Base-by-base conservation (phyloP, 352 stramenopile genomes). In the Phytophthora nicotianae region DNA sequence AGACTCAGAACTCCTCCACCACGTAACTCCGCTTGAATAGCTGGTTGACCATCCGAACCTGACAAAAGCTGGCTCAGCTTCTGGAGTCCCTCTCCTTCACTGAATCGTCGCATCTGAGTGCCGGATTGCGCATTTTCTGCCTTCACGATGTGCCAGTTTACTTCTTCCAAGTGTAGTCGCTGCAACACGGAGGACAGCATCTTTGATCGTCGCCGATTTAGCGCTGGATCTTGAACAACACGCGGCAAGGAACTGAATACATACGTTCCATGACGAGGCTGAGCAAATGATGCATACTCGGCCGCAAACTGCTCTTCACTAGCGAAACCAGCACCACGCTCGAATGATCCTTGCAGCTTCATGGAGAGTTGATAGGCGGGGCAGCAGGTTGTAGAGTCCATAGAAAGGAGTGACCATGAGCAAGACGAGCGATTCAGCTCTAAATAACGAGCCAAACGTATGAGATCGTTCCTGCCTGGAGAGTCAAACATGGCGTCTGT, bases 21-120 rank as follows among this genome's bases (percentile, higher is more conserved):
- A 40, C 83, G 74, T 14, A 91, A 49, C 40, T 91, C 83, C 24
- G 81, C 68, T 56, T 91, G 83, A 56, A 91, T 86, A 20, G 83
- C 80, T 47, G 83, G 83, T 19, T 75, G 76, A 29, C 68, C 53
- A 20, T 62, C 69, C 14, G 73, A 74, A 23, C 51, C 68, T 5
- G 59, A 70, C 14, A 91, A 63, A 13, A 91, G 62, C 13, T 70
- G 58, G 32, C 82, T 77, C 11, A 91, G 53, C 17, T 79, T 79
- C 11, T 85, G 61, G 8, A 89, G 62, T 0, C 65, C 82, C 26
- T 78, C 63, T 53, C 58, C 70, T 65, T 91, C 80, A 21, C 75
- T 79, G 41, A 77, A 83, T 21, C 68, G 51, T 1, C 62, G 57
- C 62, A 87, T 81, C 27, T 72, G 59, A n/a, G 56, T 42, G 26